These are phyloP conservation scores for Arbutus unedo DNA, from an alignment of 148 eudicot species.

Conservation along the genomic window DNA sequence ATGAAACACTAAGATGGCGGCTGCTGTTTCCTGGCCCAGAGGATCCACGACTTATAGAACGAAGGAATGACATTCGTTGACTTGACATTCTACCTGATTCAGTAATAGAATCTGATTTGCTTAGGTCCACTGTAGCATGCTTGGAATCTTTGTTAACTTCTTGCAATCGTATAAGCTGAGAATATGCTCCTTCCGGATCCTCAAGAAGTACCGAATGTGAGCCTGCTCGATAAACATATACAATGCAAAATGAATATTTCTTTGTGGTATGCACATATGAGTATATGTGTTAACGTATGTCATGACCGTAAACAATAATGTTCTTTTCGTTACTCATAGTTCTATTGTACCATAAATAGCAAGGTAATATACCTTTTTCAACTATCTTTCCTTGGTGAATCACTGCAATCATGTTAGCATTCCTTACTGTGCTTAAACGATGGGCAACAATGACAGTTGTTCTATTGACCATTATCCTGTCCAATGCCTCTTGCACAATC, in stretches of 20 bases:
- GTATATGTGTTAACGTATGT: too few relatives aligned
- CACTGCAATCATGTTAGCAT: constrained; percentile 77
- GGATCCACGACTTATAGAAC: constrained; percentile 53
- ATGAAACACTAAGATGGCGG: constrained; percentile 27
- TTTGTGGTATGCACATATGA: too few relatives aligned
- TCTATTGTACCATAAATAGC: background rate
- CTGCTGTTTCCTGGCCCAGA: constrained; percentile 42
- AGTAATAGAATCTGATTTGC: constrained; percentile 15
- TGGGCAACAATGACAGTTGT: constrained; percentile 83
- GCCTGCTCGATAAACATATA: constrained; percentile 33
- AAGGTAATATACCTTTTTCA: constrained; percentile 58
- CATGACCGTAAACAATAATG: background rate
- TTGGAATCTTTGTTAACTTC: constrained; percentile 41
- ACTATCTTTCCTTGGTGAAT: constrained; percentile 70
- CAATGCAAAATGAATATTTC: background rate
- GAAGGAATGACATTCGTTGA: constrained; percentile 37
- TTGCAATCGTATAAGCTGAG: constrained; percentile 69
- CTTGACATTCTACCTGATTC: constrained; percentile 39
- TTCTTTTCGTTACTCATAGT: background rate
- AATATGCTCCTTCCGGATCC: constrained; percentile 82
- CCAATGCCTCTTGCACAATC: constrained; percentile 80
- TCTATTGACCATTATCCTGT: constrained; percentile 68
- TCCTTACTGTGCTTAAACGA: constrained; percentile 73
- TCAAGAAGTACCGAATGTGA: constrained; percentile 54
- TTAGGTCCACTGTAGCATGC: constrained; percentile 19